Base-by-base conservation (phyloP, 805 yeast species). In the Hyphopichia homilentoma region DNA sequence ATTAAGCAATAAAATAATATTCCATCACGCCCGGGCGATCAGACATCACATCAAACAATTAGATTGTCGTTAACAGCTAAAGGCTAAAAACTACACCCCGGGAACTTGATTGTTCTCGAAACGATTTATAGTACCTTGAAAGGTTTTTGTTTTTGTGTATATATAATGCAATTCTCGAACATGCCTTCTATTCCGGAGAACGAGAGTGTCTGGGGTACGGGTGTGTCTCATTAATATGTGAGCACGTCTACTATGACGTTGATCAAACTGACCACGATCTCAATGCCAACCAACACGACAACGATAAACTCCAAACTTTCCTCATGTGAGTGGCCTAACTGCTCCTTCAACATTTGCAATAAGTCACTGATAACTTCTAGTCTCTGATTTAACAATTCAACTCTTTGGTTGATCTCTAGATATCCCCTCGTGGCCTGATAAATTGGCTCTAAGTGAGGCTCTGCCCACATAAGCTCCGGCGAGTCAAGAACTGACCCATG, bases 401-500 rank as follows among this genome's bases (percentile, higher is more conserved):
- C 97, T 29, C 98, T 68, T 60, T 90, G 97, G 53, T 89, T 89
- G 47, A 93, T 93, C 52, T 93, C 98, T 40, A 93, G 60, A 57
- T 90, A 90, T 1, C 97, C 96, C 55, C 97, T 77, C 2, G 95
- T 88, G 0, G 97, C 97, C 57, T 89, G 97, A 60, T 93, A 93
- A 33, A 90, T 88, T 1, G 98, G 98, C 54, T 93, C 98, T 40
- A 93, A 68, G 51, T 89, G 96, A 2, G 98, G 98, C 56, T 93
- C 97, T 0, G 97, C 79, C 98, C 98, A 93, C 96, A 93, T 88
- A 37, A 93, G 75, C 57, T 93, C 98, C 1, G 98, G 98, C 2
- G 96, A 85, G 56, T 93, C 98, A 40, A 93, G 67, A 17, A 93
- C 94, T 0, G 90, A 81, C 1, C 93, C 93, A 61, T 84, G 93